Base-by-base conservation (phyloP, 768 basidiomycete genomes). In the Tricholoma terreum region DNA sequence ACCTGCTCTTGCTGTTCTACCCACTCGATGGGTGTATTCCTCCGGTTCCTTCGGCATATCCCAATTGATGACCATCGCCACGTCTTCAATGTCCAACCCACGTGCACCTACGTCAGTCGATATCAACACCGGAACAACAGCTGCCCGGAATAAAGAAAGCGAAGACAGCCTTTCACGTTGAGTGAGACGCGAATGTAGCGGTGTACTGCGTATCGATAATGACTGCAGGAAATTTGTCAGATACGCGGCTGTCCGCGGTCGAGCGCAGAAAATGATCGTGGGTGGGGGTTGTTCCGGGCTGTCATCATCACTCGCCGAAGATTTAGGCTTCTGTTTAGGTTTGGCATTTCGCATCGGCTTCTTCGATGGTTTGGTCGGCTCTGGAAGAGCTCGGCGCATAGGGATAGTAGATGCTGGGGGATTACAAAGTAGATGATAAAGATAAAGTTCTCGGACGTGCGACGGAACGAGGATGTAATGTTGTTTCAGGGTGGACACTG, bases 41-140 rank as follows among this genome's bases (percentile, higher is more conserved):
- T 96, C 96, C 5, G 92, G 81, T 67, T 88, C 86, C 11, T 81
- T 78, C 12, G 97, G 97, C 60, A 98, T 76, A 71, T 99, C 96
- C 94, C 95, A 99, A 62, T 99, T 98, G 56, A 99, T 80, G 17
- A 99, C 93, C 77, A 98, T 85, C 10, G 91, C 94, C 10, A 99
- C 95, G 63, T 95, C 92, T 59, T 93, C 93, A 55, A 98, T 96
- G 73, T 98, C 97, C 57, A 99, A 74, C 30, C 97, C 97, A 65
- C 97, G 86, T 17, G 91, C 89, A 14, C 93, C 97, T 31, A 99
- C 96, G 68, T 98, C 96, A 7, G 96, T 98, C 30, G 90, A 92
- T 46, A 99, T 82, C 49, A 99, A 78, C 43, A 99, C 91, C 0
- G 95, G 94, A 36, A 98, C 86, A 50, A 94, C 84, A 15, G 81